These are phyloP conservation scores for Eucalyptus brandiana DNA, from an alignment of 345 rosid genomes.

Conservation along the genomic window DNA sequence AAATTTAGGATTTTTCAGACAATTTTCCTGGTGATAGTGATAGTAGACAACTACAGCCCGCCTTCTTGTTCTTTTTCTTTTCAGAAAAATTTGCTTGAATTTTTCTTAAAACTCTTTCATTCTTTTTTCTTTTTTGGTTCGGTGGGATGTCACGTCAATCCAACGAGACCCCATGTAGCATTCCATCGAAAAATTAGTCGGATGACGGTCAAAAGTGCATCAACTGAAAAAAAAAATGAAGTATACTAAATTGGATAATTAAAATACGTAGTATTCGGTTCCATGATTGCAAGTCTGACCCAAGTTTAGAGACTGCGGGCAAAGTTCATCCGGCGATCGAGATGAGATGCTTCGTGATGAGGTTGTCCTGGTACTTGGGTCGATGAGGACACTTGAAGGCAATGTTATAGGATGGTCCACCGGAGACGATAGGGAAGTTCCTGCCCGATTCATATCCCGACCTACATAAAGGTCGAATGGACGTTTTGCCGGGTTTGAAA, in stretches of 20 bases:
- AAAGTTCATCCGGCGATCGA: neutral
- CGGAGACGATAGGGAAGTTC: neutral
- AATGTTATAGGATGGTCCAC: too few species aligned
- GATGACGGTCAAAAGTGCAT: neutral
- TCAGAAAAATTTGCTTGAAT: accelerated
- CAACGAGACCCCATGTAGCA: neutral
- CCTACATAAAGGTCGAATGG: neutral
- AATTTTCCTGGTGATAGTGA: accelerated
- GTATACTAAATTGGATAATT: neutral
- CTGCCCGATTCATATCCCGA: accelerated
- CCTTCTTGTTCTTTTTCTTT: accelerated
- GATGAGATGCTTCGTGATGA: neutral
- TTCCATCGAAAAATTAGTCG: neutral
- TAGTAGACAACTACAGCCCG: accelerated
- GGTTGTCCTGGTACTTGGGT: neutral
- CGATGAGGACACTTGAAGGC: neutral
- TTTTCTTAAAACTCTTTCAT: neutral
- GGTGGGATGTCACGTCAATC: neutral
- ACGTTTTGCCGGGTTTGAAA: neutral
- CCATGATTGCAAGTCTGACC: neutral
- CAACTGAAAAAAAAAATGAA: neutral
- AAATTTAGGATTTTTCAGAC: accelerated
- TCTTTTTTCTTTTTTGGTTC: neutral
- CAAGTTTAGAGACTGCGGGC: neutral
- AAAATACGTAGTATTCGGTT: neutral